A percentile compares a stretch with the other conserved stretches of the same genome.
Conservation (phyloP, 1,139 yeast species). For the Pichia sp. region DNA sequence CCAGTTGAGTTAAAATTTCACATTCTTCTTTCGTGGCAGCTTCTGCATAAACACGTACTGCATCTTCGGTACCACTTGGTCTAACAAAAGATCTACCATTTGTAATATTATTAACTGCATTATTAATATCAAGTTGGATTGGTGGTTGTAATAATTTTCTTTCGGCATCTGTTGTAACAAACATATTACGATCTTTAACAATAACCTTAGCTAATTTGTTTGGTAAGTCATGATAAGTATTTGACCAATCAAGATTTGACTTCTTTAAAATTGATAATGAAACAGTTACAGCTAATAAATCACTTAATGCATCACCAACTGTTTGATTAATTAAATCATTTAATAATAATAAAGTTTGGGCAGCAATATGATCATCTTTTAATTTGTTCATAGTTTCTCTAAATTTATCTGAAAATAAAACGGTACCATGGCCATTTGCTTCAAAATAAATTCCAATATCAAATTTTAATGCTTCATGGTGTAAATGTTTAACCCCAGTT, state of each 20-base stretch:
- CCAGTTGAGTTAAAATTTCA: slow-evolving; percentile 47
- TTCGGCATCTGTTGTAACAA: slow-evolving; percentile 88
- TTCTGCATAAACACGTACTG: slow-evolving; percentile 92
- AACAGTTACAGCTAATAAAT: slow-evolving; percentile 68
- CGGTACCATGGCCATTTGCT: slow-evolving; percentile 99
- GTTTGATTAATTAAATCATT: slow-evolving; percentile 78
- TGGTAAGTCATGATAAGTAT: slow-evolving; percentile 76
- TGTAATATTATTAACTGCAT: slow-evolving; percentile 40
- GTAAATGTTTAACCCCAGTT: slow-evolving; percentile 95
- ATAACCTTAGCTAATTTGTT: slow-evolving; percentile 74
- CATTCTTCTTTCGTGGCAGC: slow-evolving; percentile 54
- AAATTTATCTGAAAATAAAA: slow-evolving; percentile 63
- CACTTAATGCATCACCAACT: slow-evolving; percentile 95
- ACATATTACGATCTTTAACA: slow-evolving; percentile 73
- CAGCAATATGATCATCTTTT: slow-evolving; percentile 27
- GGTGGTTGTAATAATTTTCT: slow-evolving; percentile 68
- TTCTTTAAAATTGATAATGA: slow-evolving; percentile 40
- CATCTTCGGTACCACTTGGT: slow-evolving; percentile 98
- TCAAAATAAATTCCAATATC: slow-evolving; percentile 94
- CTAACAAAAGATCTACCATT: slow-evolving; percentile 87
- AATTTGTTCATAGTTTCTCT: slow-evolving; percentile 26
- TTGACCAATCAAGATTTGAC: slow-evolving; percentile 68
- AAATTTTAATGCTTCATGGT: slow-evolving; percentile 72
- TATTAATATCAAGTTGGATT: slow-evolving; percentile 68
- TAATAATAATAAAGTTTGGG: slow-evolving; percentile 28